Evolutionary conservation across 352 stramenopile genomes (phyloP), one percentile per base, ranked within the genome.

Genomic region (Albugo laibachii): DNA sequence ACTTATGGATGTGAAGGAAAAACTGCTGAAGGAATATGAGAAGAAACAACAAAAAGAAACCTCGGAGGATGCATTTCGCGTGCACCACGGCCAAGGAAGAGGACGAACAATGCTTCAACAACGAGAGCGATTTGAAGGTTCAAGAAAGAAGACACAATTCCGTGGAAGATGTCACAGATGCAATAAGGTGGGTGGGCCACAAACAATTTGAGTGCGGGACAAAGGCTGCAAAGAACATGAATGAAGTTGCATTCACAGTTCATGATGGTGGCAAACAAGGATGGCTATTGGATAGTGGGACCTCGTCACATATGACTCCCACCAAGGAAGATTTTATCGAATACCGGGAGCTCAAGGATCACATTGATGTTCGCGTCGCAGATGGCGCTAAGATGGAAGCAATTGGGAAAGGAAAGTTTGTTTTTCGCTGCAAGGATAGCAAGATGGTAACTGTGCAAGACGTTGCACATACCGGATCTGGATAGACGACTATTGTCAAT

Each of bases 1-100:
- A 14, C 24, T 63, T 0, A 53, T 55, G 1, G 49, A 56, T 5
- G 50, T 56, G 0, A 58, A 58, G 39, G 58, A 65, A 34, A 65
- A 59, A 42, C 48, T 54, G 6, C 41, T 63, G 0, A 55, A 59
- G 51, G 41, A 55, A 15, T 49, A 54, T 24, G 49, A 63, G 19
- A 52, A 55, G 21, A 18, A 13, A 18, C 11, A 34, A 20, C 13
- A 12, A 13, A 34, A 54, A 24, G 27, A 41, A 6, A n/a, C 14
- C 0, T 15, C 5, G 0, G 49, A 54, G 18, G 13, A n/a, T 5
- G 49, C 49, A 13, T 54, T 54, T 44, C 48, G 45, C 36, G 49
- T 36, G 15, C 27, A 16, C 14, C 14, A n/a, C n/a, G 36, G 36
- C 36, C 36, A 41, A 41, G 14, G 36, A 14, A 41, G n/a, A n/a